Conservation (phyloP, 1,284 basidiomycete genomes). For the Irpex rosettiformis region DNA sequence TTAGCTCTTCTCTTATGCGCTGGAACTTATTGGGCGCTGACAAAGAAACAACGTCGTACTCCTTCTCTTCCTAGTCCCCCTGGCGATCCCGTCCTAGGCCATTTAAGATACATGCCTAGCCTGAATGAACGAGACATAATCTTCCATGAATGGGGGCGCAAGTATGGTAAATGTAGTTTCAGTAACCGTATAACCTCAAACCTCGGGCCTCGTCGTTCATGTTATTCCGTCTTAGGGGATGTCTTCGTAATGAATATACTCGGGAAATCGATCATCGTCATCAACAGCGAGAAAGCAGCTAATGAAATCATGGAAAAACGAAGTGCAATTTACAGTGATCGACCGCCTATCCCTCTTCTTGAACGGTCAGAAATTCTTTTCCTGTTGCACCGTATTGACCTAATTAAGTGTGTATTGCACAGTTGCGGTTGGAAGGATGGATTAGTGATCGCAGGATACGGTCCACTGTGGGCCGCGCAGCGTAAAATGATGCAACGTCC, state of each 20-base stretch:
- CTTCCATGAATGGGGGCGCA: neutral
- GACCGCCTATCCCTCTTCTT: neutral
- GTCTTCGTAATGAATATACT: neutral
- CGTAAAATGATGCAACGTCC: neutral
- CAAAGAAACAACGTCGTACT: neutral
- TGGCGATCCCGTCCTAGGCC: neutral
- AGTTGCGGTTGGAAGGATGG: neutral
- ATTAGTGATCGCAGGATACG: neutral
- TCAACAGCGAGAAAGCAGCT: slow-evolving; percentile 6
- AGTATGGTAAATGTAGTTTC: neutral
- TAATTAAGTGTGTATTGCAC: neutral
- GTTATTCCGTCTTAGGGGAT: neutral
- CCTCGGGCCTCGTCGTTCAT: neutral
- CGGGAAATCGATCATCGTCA: slow-evolving; percentile 7
- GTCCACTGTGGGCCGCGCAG: neutral
- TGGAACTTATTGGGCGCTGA: neutral
- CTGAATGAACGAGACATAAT: neutral
- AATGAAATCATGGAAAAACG: slow-evolving; percentile 20
- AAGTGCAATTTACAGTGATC: slow-evolving; percentile 14
- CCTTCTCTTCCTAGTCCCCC: neutral
- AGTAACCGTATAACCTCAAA: no score
- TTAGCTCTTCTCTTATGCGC: neutral
- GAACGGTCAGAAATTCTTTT: neutral
- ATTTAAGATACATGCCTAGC: neutral
- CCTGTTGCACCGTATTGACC: neutral